Evolutionary conservation across 129 eudicot genomes (phyloP).

Genomic region (Artemisia tridentata): DNA sequence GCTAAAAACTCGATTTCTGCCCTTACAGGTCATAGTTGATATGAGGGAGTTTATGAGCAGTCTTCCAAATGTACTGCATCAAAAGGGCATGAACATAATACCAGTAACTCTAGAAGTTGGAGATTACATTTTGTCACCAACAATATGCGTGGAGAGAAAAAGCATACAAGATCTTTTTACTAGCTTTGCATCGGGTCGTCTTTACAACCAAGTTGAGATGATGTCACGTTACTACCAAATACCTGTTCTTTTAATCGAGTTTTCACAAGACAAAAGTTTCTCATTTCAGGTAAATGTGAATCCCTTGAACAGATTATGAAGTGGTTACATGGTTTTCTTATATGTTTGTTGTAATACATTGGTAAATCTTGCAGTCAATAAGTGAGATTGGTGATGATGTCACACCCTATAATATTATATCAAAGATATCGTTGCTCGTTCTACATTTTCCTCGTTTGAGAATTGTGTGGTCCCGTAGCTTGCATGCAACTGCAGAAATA

Average conservation of each 20-base stretch:
- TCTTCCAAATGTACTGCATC: slow-evolving; percentile 96
- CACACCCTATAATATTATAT: slow-evolving; percentile 69
- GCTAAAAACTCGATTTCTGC: neutral
- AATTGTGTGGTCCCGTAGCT: slow-evolving; percentile 94
- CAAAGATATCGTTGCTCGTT: slow-evolving; percentile 77
- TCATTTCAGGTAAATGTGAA: slow-evolving; percentile 64
- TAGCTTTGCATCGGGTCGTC: slow-evolving; percentile 94
- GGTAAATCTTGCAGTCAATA: slow-evolving; percentile 61
- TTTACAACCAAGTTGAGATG: slow-evolving; percentile 90
- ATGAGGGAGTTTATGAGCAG: slow-evolving; percentile 99
- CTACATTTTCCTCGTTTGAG: slow-evolving; percentile 95
- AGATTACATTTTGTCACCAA: slow-evolving; percentile 88
- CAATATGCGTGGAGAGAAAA: slow-evolving; percentile 89
- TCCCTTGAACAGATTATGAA: neutral
- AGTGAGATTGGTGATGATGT: slow-evolving; percentile 92
- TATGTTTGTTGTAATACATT: neutral
- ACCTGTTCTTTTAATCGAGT: slow-evolving; percentile 91
- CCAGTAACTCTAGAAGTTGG: slow-evolving; percentile 97
- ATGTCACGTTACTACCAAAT: slow-evolving; percentile 88
- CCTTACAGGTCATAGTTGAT: slow-evolving; percentile 79
- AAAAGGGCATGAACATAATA: slow-evolving; percentile 87
- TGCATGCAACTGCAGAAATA: slow-evolving; percentile 98
- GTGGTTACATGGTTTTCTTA: neutral
- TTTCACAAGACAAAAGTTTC: slow-evolving; percentile 98
- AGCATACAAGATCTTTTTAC: slow-evolving; percentile 86